Base-by-base conservation (phyloP, 2,329 filamentous ascomycete species). In the Penicillium sp. region DNA sequence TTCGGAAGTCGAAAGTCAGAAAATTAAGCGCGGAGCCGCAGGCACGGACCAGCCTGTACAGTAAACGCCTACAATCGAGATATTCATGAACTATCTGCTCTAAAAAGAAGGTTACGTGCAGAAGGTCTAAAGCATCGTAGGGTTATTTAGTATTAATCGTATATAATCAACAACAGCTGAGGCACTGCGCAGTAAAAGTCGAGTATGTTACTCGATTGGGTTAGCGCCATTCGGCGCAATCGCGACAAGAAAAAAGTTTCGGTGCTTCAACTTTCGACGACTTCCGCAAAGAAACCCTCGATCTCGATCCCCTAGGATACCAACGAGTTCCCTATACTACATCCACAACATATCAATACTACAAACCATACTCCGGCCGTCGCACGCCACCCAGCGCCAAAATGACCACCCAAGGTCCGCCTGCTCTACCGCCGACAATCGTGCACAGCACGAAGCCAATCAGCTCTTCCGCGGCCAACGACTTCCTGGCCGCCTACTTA, bases 401-500 rank as follows among this genome's bases (percentile, higher is more conserved):
- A 56, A 72, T 73, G 69, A 56, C 67, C 47, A 50, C 61, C 35
- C 60, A 65, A 52, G 61, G 60, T 48, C 68, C 69, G 47, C 57
- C 56, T 16, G 63, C 69, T 16, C 61, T 70, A 32, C 68, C 68
- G 20, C 66, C 64, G 39, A 68, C 68, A 46, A 65, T 57, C 41
- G 60, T 71, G 50, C 66, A 66, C 50, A 60, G 57, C 46, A 63
- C 64, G 13, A 60, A 57, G 32, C 53, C 59, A 37, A 68, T 73
- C 54, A 58, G 65, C 41, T 63, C 70, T 52, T 63, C 67, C 29
- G 58, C 60, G 10, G 70, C 71, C 14, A 65, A 70, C 47, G 64
- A 69, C 46, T 73, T 72, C 52, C 62, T 74, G 10, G 59, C 68
- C 40, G 64, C 67, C 44, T 74, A 72, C 58, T 65, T 74, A 34